These are phyloP conservation scores for Alternaria atra DNA, from an alignment of 2,329 filamentous ascomycete species.

Conservation along the genomic window DNA sequence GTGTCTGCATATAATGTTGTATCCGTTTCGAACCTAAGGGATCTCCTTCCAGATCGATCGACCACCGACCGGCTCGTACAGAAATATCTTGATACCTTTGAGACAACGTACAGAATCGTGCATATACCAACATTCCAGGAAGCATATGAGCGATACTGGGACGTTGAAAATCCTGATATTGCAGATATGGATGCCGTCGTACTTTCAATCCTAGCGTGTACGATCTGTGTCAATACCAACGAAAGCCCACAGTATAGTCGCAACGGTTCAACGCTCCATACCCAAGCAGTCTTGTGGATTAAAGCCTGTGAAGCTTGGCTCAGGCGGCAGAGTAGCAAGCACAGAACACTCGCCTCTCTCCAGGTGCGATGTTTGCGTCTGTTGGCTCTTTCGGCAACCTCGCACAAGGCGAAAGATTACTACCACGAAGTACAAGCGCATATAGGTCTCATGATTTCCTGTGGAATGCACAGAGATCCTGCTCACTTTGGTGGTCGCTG, in stretches of 20 bases:
- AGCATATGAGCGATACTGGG: slow-evolving; percentile 59
- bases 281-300: slow-evolving; percentile 50
- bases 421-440: slow-evolving; percentile 32
- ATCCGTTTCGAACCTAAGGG: slow-evolving; percentile 1
- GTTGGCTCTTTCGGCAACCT: slow-evolving; percentile 58
- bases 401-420: slow-evolving; percentile 51
- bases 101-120: slow-evolving; percentile 60
- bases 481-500: slow-evolving; percentile 39
- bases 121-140: slow-evolving; percentile 61
- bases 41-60: slow-evolving; percentile 26
- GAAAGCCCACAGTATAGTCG: slow-evolving; percentile 44
- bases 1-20: slow-evolving; percentile 16
- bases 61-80: slow-evolving; percentile 53
- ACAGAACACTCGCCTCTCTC: slow-evolving; percentile 57
- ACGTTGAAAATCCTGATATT: slow-evolving; percentile 28
- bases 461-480: slow-evolving; percentile 61
- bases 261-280: slow-evolving; percentile 50
- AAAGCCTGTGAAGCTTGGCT: slow-evolving; percentile 46
- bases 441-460: slow-evolving; percentile 59
- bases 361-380: slow-evolving; percentile 61
- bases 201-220: slow-evolving; percentile 49
- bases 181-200: slow-evolving; percentile 50
- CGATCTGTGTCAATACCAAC: slow-evolving; percentile 44
- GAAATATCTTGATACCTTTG: slow-evolving; percentile 61
- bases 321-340: slow-evolving; percentile 59